phyloP scores from a whole-genome alignment of 306 rosid species.

The Morella rubra region DNA sequence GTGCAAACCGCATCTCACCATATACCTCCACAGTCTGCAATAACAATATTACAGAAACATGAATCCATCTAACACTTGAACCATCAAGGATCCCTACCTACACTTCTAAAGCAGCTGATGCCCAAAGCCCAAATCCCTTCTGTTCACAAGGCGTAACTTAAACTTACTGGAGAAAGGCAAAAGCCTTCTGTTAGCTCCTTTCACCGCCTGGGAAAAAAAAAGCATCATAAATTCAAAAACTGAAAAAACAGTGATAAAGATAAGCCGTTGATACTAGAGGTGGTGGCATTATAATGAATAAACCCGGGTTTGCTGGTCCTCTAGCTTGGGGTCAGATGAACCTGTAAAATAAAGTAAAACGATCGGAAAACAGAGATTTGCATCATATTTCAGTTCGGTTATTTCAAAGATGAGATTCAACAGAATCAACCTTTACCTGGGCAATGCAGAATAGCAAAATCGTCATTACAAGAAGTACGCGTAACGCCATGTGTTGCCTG shows the following conservation, averaged over 20 bases:
- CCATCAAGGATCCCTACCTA: too few species aligned
- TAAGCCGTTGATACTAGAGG: too few species aligned
- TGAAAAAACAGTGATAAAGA: not conserved
- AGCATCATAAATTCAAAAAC: not conserved
- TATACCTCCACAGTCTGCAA: constrained; percentile 35
- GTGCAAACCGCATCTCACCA: constrained; percentile 32
- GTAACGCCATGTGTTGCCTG: constrained; percentile 25
- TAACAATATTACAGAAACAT: too few species aligned
- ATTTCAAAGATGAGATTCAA: too few species aligned
- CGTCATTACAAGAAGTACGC: constrained; percentile 20
- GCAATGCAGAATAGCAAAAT: constrained; percentile 24
- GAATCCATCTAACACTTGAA: not conserved
- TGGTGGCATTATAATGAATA: not conserved
- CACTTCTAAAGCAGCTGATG: not conserved
- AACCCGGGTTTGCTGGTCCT: constrained; percentile 25
- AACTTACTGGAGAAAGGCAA: constrained; percentile 23
- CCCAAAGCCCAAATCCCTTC: not conserved
- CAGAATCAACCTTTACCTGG: constrained; percentile 9
- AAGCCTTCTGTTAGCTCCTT: constrained; percentile 37
- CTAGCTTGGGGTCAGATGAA: constrained; percentile 23
- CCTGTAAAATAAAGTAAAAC: not conserved
- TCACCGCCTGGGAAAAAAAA: not conserved
- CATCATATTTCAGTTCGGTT: too few species aligned
- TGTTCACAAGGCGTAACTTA: too few species aligned
- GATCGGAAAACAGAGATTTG: too few species aligned